Conservation (phyloP, 2,329 filamentous ascomycete genomes). For the Fusarium temperatum region DNA sequence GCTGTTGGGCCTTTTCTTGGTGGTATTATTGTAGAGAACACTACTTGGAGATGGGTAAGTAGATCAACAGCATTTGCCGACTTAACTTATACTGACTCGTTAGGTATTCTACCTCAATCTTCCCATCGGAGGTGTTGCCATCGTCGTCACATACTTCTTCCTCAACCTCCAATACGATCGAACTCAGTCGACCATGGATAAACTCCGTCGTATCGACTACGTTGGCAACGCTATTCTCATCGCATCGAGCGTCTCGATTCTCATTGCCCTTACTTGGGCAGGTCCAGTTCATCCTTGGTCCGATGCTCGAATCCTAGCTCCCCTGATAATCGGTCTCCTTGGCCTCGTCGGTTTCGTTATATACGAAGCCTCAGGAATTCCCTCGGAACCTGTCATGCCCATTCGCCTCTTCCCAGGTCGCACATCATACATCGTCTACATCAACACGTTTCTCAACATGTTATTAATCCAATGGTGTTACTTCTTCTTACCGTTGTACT, state of each 20-base stretch:
- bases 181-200: slow-evolving; percentile 34
- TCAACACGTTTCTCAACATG: slow-evolving; percentile 36
- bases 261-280: slow-evolving; percentile 56
- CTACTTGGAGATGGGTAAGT: slow-evolving; percentile 53
- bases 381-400: slow-evolving; percentile 39
- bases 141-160: slow-evolving; percentile 47
- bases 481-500: slow-evolving; percentile 58
- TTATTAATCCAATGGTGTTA: slow-evolving; percentile 47
- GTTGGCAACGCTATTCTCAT: slow-evolving; percentile 55
- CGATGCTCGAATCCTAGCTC: slow-evolving; percentile 49
- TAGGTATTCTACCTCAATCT: slow-evolving; percentile 57
- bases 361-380: slow-evolving; percentile 35
- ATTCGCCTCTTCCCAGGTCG: slow-evolving; percentile 35
- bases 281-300: slow-evolving; percentile 55
- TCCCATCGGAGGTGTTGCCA: slow-evolving; percentile 48
- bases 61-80: background rate
- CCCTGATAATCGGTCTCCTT: slow-evolving; percentile 47
- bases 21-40: slow-evolving; percentile 39
- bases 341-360: slow-evolving; percentile 28
- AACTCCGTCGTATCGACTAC: slow-evolving; percentile 53
- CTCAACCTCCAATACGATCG: slow-evolving; percentile 49
- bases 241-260: slow-evolving; percentile 49
- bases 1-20: slow-evolving; percentile 48
- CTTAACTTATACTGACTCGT: background rate
- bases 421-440: slow-evolving; percentile 35